These are phyloP conservation scores for Daucus carota DNA, from an alignment of 129 eudicot species.

Conservation along the genomic window DH1_v3.0 NC_030385.2:45495501-45496000, in stretches of 20 bases:
- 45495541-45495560: not conserved
- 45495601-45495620: not conserved
- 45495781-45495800: not conserved
- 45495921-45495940: too few species aligned
- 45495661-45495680: not conserved
- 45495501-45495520: slow-evolving; percentile 67
- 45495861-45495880: too few species aligned
- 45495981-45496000: not conserved
- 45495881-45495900: not conserved
- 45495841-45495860: too few species aligned
- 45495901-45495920: too few species aligned
- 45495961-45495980: too few species aligned
- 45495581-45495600: not conserved
- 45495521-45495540: slow-evolving; percentile 70
- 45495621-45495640: not conserved
- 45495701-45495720: too few species aligned
- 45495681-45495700: not conserved
- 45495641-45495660: not conserved
- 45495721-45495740: too few species aligned
- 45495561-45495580: not conserved
- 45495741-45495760: too few species aligned
- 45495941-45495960: not conserved
- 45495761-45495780: too few species aligned
- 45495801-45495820: not conserved
- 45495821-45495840: too few species aligned